phyloP scores from a whole-genome alignment of 805 yeast species.

The Saturnispora bothae region DNA sequence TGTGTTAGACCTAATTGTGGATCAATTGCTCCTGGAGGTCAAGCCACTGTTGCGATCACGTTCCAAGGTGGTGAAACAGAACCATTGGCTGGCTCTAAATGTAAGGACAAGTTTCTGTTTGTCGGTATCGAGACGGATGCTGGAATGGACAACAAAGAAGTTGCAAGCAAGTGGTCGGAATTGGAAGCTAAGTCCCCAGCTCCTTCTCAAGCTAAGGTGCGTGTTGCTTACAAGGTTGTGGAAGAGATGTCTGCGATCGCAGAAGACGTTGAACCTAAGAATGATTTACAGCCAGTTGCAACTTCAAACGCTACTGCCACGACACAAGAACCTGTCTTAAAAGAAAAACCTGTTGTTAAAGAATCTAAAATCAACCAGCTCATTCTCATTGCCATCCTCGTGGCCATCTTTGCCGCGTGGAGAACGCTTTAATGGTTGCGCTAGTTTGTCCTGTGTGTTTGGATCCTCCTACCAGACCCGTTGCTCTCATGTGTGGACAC shows the following conservation, averaged over 20 bases:
- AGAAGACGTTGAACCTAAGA: constrained; percentile 15
- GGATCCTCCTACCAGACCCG: constrained; percentile 39
- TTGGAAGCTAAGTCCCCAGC: constrained; percentile 45
- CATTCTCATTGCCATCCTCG: constrained; percentile 5
- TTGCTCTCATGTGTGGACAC: constrained; percentile 49
- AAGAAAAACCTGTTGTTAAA: neutral
- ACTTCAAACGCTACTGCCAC: constrained; percentile 7
- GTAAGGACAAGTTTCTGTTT: constrained; percentile 87
- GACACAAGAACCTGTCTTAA: constrained; percentile 8
- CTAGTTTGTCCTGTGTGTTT: constrained; percentile 46
- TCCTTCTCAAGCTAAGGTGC: constrained; percentile 22
- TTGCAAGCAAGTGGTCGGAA: constrained; percentile 66
- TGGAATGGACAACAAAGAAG: constrained; percentile 40
- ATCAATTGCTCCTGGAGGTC: constrained; percentile 61
- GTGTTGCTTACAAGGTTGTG: constrained; percentile 24
- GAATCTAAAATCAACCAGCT: neutral
- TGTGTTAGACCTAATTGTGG: constrained; percentile 96
- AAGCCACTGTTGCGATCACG: constrained; percentile 67
- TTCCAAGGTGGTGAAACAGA: constrained; percentile 75
- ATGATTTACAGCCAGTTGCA: neutral
- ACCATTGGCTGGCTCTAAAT: constrained; percentile 61
- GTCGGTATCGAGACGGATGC: constrained; percentile 72
- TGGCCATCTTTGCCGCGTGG: constrained; percentile 8
- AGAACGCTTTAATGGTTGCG: constrained; percentile 13
- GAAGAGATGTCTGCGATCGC: constrained; percentile 23